Base-by-base conservation (phyloP, 768 basidiomycete genomes). In the Daedaleopsis sinensis region DNA sequence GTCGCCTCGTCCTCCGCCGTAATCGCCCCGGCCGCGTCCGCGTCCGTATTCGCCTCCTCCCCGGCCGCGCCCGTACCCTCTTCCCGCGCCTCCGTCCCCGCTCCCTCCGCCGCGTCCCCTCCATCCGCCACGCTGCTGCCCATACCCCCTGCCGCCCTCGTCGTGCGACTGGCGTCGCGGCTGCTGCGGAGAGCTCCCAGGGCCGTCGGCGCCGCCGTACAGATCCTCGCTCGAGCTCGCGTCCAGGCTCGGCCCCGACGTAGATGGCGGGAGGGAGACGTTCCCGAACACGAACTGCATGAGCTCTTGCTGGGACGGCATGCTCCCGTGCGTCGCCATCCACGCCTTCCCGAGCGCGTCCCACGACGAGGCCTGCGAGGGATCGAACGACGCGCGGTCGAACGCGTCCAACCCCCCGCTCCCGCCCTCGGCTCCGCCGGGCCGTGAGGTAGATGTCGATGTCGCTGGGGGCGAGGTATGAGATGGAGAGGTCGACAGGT, bases 281-380 rank as follows among this genome's bases (percentile, higher is more conserved):
- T 46, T 23, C 46, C 49, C 49, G 38, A 89, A 80, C 63, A 90
- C 80, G 70, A 88, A 90, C 73, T 86, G 82, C 86, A 91, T 86
- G 66, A 93, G 82, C 68, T 93, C 82, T 68, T 91, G 87, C 68
- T 88, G 86, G 58, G 89, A 82, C 32, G 92, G 92, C 65, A 78
- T 52, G 68, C 83, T 80, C 44, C 90, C 89, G 73, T 89, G 75
- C 55, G 89, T 87, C 58, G 80, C 78, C 70, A 81, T 75, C 90
- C 90, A 94, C 79, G 91, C 86, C 71, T 84, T 85, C 72, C 89
- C 89, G 61, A 95, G 83, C 58, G 84, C 82, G 78, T 89, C 86
- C 93, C 93, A 95, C 72, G 90, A 87, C 55, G 83, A 73, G 56
- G 93, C 83, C 47, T 82, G 79, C 32, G 87, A 87, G 57, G 85